Base-by-base conservation (phyloP, 2,329 filamentous ascomycete species). In the Arthrobotrys conoides region DNA sequence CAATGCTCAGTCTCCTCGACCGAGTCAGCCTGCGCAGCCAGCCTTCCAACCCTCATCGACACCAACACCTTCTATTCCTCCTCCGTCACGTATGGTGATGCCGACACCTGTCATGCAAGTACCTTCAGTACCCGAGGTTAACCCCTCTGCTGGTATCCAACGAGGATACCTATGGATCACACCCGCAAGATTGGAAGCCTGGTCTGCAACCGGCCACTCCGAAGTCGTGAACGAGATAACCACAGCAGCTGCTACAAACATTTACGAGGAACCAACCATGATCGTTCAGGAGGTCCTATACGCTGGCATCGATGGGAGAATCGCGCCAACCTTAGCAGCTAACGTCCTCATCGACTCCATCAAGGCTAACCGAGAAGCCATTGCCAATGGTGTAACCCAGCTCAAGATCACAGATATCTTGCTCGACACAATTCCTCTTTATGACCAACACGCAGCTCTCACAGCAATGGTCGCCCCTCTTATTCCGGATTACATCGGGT, bases 341-440 rank as follows among this genome's bases (percentile, higher is more conserved):
- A 66, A 70, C 49, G 64, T 75, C 1, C 53, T 79, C n/a, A 79
- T 79, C 59, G 76, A 79, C 46, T 24, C 71, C 2, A 79, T 79
- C 27, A 79, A 79, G 51, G 46, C 70, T 38, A 78, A 73, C 44
- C 64, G 71, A 51, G 69, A 70, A 14, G 59, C 36, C 20, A 9
- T 46, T 46, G 20, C 55, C 27, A 64, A 70, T 27, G 57, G 36
- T n/a, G 6, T 49, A 8, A 59, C 61, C 10, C 20, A 8, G 5
- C 69, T 79, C 36, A 66, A 64, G 33, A 63, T 79, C 27, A 46
- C 55, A 0, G 76, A 79, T 16, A 53, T 79, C 4, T 36, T 79
- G 12, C 70, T 79, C 27, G 71, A 79, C 68, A 79, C 76, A 8
- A 16, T 79, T 12, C 76, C 71, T 22, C 30, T 79, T 1, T 79